phyloP scores from a whole-genome alignment of 2,329 filamentous ascomycete genomes.

The Colletotrichum tropicale region DNA sequence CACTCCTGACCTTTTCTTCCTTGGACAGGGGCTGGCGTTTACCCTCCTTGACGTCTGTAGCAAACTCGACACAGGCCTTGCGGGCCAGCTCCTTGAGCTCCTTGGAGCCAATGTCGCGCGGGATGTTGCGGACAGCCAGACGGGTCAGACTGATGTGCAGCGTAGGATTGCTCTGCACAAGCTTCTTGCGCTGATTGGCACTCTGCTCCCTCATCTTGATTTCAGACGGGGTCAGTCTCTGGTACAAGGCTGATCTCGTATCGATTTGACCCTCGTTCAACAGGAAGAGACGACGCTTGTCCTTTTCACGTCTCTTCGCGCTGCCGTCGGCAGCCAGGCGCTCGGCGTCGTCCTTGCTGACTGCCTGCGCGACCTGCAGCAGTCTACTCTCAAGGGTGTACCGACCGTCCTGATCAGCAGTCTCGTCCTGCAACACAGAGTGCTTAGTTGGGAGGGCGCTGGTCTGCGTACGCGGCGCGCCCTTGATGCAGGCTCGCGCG shows the following conservation, averaged over 20 bases:
- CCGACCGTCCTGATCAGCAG: constrained; percentile 77
- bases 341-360: constrained; percentile 80
- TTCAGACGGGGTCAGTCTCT: constrained; percentile 78
- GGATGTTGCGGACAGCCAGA: constrained; percentile 90
- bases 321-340: constrained; percentile 77
- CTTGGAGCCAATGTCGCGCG: constrained; percentile 81
- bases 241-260: constrained; percentile 77
- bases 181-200: constrained; percentile 82
- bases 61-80: constrained; percentile 92
- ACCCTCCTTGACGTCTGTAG: constrained; percentile 83
- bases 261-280: constrained; percentile 85
- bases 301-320: constrained; percentile 70
- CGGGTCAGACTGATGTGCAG: constrained; percentile 89
- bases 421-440: constrained; percentile 88
- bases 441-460: constrained; percentile 60
- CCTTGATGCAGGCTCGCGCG: constrained; percentile 75
- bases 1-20: constrained; percentile 83
- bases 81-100: constrained; percentile 90
- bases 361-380: constrained; percentile 82
- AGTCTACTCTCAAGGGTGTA: constrained; percentile 93
- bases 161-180: constrained; percentile 89
- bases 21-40: constrained; percentile 80
- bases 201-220: constrained; percentile 88
- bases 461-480: constrained; percentile 66
- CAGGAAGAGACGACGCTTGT: constrained; percentile 89